Evolutionary conservation across 768 basidiomycete genomes (phyloP).

Genomic region (Mycena crocata): DNA sequence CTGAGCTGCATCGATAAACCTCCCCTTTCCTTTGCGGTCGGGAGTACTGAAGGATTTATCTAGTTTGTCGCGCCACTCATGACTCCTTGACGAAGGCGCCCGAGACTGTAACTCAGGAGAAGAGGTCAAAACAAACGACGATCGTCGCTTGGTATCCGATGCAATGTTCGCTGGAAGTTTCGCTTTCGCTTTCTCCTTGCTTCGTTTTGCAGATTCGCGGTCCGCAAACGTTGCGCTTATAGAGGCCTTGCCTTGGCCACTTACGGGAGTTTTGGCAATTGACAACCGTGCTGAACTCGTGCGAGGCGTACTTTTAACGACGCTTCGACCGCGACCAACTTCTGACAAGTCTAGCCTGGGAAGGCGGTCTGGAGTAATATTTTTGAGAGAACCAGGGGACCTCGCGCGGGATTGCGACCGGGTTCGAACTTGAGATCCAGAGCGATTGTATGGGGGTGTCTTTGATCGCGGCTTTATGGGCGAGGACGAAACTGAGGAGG

Average conservation of each 20-base stretch:
- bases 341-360: conserved; percentile 9
- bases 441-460: background rate
- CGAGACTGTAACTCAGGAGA: conserved; percentile 1
- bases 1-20: conserved; percentile 26
- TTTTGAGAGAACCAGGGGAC: background rate
- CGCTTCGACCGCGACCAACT: conserved; percentile 13
- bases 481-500: conserved; percentile 32
- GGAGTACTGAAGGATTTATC: background rate
- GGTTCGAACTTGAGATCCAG: conserved; percentile 21
- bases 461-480: conserved; percentile 29
- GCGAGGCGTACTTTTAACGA: background rate
- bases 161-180: background rate
- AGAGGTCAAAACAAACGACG: background rate
- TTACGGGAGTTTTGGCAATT: background rate
- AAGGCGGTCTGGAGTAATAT: background rate
- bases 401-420: conserved; percentile 28
- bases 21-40: conserved; percentile 33
- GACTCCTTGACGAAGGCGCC: background rate
- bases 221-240: background rate
- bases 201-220: background rate
- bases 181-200: background rate
- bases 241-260: background rate
- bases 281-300: conserved; percentile 8
- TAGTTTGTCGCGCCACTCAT: background rate
- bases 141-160: background rate